A percentile compares a stretch with the other conserved stretches of the same genome.
Conservation (phyloP, 1,139 yeast species). For the Debaryomycetaceae sp. region DNA sequence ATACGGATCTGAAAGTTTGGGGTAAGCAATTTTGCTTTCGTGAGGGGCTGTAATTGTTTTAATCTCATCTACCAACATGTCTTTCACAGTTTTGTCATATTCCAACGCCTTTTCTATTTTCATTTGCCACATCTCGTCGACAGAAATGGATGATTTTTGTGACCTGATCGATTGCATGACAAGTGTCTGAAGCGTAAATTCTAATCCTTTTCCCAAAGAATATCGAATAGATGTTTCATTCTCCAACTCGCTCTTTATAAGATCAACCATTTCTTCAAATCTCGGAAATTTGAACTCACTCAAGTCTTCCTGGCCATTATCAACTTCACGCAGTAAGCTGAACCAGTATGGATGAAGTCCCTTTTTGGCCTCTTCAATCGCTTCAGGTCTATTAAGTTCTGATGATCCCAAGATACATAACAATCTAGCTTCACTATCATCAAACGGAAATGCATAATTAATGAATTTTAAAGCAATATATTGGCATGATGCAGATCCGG, state of each 20-base stretch:
- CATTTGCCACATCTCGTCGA: conserved; percentile 74
- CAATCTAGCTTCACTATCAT: conserved; percentile 65
- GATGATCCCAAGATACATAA: conserved; percentile 67
- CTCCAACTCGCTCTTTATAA: conserved; percentile 14
- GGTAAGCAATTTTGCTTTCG: conserved; percentile 10
- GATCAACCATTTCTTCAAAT: conserved; percentile 31
- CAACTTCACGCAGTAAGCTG: conserved; percentile 38
- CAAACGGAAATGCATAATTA: conserved; percentile 63
- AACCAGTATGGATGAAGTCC: conserved; percentile 84
- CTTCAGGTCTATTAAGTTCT: conserved; percentile 59
- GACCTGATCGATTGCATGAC: conserved; percentile 61
- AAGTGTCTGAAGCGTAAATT: conserved; percentile 51
- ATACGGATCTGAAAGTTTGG: conserved; percentile 10
- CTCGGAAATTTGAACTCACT: conserved; percentile 42
- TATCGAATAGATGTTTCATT: conserved; percentile 21
- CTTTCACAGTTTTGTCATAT: conserved; percentile 53
- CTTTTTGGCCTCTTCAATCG: conserved; percentile 73
- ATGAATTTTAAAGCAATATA: conserved; percentile 65
- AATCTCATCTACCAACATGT: conserved; percentile 28
- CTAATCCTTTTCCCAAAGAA: conserved; percentile 38
- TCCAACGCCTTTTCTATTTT: conserved; percentile 72
- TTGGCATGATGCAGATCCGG: conserved; percentile 40
- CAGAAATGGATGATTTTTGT: conserved; percentile 52
- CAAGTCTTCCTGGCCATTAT: conserved; percentile 39
- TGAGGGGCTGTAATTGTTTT: conserved; percentile 7